phyloP scores from a whole-genome alignment of 2,329 filamentous ascomycete genomes.

The Curvularia verruculosa region DNA sequence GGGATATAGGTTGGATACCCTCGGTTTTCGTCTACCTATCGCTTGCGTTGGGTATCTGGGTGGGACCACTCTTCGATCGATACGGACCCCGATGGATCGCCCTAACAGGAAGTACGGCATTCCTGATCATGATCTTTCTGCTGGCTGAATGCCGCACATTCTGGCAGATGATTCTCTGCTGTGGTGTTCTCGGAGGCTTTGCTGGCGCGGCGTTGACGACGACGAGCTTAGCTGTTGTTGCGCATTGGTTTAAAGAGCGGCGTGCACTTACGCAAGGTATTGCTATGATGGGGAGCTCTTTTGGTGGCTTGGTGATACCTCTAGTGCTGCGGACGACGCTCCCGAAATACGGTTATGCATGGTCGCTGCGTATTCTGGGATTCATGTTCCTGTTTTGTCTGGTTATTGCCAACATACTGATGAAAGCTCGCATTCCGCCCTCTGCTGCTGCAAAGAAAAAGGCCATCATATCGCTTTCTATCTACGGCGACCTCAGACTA shows the following conservation, averaged over 20 bases:
- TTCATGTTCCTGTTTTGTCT: constrained; percentile 46
- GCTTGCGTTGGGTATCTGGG: constrained; percentile 82
- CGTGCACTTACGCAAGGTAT: constrained; percentile 49
- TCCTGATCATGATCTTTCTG: constrained; percentile 40
- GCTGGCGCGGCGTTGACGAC: constrained; percentile 50
- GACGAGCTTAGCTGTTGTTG: constrained; percentile 43
- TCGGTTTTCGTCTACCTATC: constrained; percentile 83
- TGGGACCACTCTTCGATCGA: constrained; percentile 73
- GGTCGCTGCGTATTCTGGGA: constrained; percentile 50
- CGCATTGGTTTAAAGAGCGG: constrained; percentile 50
- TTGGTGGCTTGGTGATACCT: constrained; percentile 47
- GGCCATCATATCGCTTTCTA: constrained; percentile 44
- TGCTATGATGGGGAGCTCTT: constrained; percentile 47
- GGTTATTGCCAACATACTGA: constrained; percentile 41
- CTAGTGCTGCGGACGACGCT: constrained; percentile 43
- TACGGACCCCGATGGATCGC: constrained; percentile 47
- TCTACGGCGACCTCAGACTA: constrained; percentile 43
- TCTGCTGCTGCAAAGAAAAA: constrained; percentile 39
- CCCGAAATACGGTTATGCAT: constrained; percentile 45
- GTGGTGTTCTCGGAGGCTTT: constrained; percentile 49
- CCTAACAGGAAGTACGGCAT: constrained; percentile 35
- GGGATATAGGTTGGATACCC: constrained; percentile 86
- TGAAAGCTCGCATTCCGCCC: constrained; percentile 45
- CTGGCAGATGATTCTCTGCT: constrained; percentile 53
- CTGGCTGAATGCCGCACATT: constrained; percentile 46